phyloP scores from a whole-genome alignment of 1,284 basidiomycete species.

The Tylopilus sp. region DNA sequence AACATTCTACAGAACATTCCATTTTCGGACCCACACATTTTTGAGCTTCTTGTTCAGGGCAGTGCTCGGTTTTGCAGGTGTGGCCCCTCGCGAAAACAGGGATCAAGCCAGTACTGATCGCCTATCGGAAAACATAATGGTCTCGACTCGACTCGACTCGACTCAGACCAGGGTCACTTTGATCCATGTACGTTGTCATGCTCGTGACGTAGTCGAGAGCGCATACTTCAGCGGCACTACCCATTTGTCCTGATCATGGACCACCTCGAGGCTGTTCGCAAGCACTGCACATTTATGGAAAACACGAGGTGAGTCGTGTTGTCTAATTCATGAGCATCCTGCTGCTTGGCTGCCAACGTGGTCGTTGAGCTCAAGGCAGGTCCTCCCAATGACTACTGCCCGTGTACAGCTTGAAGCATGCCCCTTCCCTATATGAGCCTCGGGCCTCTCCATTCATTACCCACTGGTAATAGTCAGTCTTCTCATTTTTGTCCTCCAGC shows the following conservation, averaged over 20 bases:
- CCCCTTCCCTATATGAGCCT: slow-evolving; percentile 33
- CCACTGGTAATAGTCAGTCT: slow-evolving; percentile 29
- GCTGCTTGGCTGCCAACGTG: slow-evolving; percentile 33
- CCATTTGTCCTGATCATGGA: slow-evolving; percentile 35
- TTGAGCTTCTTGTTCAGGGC: slow-evolving; percentile 12
- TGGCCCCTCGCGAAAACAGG: slow-evolving; percentile 6
- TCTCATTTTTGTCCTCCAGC: slow-evolving; percentile 31
- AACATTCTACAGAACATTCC: slow-evolving; percentile 32
- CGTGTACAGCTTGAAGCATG: slow-evolving; percentile 34
- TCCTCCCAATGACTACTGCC: slow-evolving; percentile 33
- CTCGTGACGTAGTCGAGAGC: slow-evolving; percentile 26
- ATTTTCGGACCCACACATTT: slow-evolving; percentile 21
- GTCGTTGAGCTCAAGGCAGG: slow-evolving; percentile 35
- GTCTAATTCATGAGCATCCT: slow-evolving; percentile 34
- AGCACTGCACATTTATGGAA: slow-evolving; percentile 35
- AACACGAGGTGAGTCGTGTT: slow-evolving; percentile 37
- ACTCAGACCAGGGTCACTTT: neutral
- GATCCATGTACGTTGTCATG: slow-evolving; percentile 21
- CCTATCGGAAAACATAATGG: slow-evolving; percentile 12
- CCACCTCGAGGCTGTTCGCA: slow-evolving; percentile 35
- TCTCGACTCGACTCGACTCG: slow-evolving; percentile 8
- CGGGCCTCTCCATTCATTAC: slow-evolving; percentile 28
- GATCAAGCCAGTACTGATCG: slow-evolving; percentile 13
- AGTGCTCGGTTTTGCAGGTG: slow-evolving; percentile 18
- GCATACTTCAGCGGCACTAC: slow-evolving; percentile 26